Evolutionary conservation across 352 stramenopile species (phyloP).

Genomic region (Blastocystis sp.): DNA sequence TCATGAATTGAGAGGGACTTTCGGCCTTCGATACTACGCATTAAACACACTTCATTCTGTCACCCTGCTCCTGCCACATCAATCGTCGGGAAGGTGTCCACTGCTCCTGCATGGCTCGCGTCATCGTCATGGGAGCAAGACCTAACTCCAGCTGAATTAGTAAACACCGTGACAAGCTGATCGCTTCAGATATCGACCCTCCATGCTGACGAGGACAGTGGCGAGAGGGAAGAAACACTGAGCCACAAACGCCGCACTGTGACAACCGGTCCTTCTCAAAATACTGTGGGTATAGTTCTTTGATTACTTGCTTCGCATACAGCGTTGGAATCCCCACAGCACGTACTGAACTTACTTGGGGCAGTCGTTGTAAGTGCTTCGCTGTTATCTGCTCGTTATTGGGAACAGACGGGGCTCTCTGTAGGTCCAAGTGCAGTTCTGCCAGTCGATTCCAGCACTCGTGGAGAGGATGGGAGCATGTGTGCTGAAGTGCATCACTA

Average conservation of each 20-base stretch:
- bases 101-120: background rate
- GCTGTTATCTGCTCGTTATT: too few relatives aligned
- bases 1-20: background rate
- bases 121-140: background rate
- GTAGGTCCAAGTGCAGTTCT: background rate
- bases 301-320: background rate
- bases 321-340: background rate
- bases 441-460: background rate
- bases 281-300: background rate
- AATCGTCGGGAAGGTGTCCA: background rate
- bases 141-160: conserved; percentile 16
- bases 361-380: background rate
- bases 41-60: background rate
- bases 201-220: conserved; percentile 23
- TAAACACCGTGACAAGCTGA: background rate
- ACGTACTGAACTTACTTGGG: background rate
- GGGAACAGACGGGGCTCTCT: too few relatives aligned
- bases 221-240: background rate
- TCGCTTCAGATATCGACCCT: background rate
- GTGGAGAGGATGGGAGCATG: background rate
- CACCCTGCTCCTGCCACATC: background rate
- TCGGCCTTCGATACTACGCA: background rate
- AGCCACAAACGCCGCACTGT: background rate
- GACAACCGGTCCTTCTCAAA: background rate
- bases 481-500: background rate